Evolutionary conservation across 129 eudicot species (phyloP), one percentile per base, ranked within the genome.

Genomic region (Glebionis coronaria): DNA sequence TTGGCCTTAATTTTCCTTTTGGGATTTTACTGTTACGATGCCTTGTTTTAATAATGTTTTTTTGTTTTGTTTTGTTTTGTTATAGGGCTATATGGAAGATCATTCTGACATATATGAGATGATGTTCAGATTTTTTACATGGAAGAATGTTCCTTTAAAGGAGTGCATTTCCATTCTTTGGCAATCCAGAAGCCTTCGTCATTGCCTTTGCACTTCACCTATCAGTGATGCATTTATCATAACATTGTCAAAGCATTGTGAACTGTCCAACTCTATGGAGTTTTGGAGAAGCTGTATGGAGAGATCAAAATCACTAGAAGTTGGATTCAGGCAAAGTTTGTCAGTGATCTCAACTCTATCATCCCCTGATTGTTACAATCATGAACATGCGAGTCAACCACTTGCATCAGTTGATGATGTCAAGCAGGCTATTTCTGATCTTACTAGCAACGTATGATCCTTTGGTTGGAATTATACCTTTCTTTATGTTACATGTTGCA

Each of bases 201-300:
- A 93, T 81, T 79, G 88, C n/a, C 95, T 88, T 71, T 93, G 99
- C 77, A 78, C 80, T 77, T 82, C 95, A 74, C 85, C 96, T 69
- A 64, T 89, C 40, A 77, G 59, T 68, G 92, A 86, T 53, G 54
- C 56, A 55, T 89, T 89, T 71, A 75, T 93, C 7, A 44, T 2
- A 50, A 68, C 80, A 38, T 69, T 84, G 50, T 84, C 86, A 35
- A 44, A 82, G 73, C 83, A 89, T 68, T 84, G 76, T 81, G 73
- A 78, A 56, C 44, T 45, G 67, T 76, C 78, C 50, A 73, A 70
- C 46, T 81, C 88, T 10, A 21, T 78, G 75, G 82, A 79, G 62
- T 84, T 76, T 70, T 93, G 99, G 99, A 79, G 25, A 73, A 89
- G 70, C 27, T 84, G 90, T 66, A 75, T 82, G 84, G 74, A 66